Evolutionary conservation across 208 protist species (phyloP).

Genomic region (Leishmania mexicana): DNA sequence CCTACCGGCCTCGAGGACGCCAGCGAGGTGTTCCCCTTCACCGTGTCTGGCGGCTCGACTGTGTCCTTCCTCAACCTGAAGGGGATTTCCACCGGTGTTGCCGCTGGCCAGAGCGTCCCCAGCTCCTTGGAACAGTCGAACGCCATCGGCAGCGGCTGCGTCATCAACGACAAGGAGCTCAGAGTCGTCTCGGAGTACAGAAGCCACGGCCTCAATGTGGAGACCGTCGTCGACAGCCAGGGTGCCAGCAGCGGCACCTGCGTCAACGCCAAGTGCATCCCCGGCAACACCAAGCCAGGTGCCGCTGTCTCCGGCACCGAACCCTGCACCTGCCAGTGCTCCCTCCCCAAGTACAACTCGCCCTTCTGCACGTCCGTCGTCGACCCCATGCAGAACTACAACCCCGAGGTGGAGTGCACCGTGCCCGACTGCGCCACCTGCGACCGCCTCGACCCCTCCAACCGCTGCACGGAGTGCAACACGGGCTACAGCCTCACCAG

Average conservation of each 20-base stretch:
- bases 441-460: slow-evolving; percentile 4
- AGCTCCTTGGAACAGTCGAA: neutral
- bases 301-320: neutral
- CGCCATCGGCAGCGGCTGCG: slow-evolving; percentile 1
- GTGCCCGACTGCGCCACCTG: slow-evolving; percentile 6
- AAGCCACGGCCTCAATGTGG: neutral
- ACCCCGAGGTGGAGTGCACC: neutral
- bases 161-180: neutral
- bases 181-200: neutral
- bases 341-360: neutral
- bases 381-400: slow-evolving; percentile 15
- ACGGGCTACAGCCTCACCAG: neutral
- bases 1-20: neutral
- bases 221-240: slow-evolving; percentile 3
- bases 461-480: neutral
- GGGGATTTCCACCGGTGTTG: neutral
- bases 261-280: slow-evolving; percentile 18
- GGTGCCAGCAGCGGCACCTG: slow-evolving; percentile 4
- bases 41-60: slow-evolving; percentile 2
- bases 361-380: slow-evolving; percentile 5
- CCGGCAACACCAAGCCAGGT: slow-evolving; percentile 6
- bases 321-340: slow-evolving; percentile 19
- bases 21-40: neutral
- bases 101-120: neutral
- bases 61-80: slow-evolving; percentile 12